Conservation (phyloP, 805 yeast genomes). For the Kluyveromyces siamensis region DNA sequence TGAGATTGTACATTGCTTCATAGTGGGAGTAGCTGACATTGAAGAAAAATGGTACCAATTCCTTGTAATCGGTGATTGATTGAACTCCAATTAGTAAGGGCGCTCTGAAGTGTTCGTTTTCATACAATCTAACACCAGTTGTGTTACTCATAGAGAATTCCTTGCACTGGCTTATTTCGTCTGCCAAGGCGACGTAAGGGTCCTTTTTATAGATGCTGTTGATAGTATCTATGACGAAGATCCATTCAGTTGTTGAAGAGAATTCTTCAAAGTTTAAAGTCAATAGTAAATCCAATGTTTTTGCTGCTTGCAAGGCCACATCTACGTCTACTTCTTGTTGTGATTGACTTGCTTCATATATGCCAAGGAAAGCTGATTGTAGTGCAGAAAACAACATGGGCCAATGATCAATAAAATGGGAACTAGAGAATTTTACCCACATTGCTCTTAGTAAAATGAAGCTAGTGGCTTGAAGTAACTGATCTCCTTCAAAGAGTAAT, state of each 20-base stretch:
- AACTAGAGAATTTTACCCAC: conserved; percentile 49
- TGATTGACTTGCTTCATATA: conserved; percentile 22
- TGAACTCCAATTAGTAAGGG: conserved; percentile 25
- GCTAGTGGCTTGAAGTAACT: conserved; percentile 21
- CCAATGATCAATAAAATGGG: conserved; percentile 66
- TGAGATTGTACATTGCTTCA: conserved; percentile 46
- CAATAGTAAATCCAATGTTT: conserved; percentile 67
- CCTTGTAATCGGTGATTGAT: conserved; percentile 13
- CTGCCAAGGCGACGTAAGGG: conserved; percentile 34
- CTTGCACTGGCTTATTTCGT: conserved; percentile 33
- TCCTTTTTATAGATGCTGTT: conserved; percentile 42
- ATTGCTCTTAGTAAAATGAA: conserved; percentile 57
- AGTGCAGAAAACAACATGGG: conserved; percentile 53
- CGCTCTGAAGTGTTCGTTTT: conserved; percentile 10
- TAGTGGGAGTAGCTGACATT: conserved; percentile 23
- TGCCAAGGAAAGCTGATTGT: conserved; percentile 29
- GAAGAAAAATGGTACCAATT: conserved; percentile 22
- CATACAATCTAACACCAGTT: conserved; percentile 13
- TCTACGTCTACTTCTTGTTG: conserved; percentile 25
- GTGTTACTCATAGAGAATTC: conserved; percentile 30
- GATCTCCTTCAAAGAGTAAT: conserved; percentile 22
- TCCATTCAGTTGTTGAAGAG: conserved; percentile 66
- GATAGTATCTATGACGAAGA: conserved; percentile 64
- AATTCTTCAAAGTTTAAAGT: conserved; percentile 69
- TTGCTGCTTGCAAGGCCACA: conserved; percentile 50